Conservation (phyloP, 805 yeast genomes). For the Saccharomycopsis capsularis region DNA sequence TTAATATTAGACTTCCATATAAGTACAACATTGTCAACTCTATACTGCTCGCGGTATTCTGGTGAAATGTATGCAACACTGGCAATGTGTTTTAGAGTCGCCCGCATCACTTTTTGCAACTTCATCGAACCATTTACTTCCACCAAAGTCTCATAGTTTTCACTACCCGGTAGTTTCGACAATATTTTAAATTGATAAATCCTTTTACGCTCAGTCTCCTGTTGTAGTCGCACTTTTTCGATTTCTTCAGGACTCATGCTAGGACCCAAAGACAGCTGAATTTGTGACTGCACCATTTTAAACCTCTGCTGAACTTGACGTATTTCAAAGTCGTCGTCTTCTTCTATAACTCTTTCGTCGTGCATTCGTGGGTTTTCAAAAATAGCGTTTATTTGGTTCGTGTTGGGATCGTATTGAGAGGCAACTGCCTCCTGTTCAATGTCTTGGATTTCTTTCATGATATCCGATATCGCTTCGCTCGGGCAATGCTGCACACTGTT, state of each 20-base stretch:
- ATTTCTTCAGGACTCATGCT: neutral
- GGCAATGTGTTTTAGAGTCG: slow-evolving; percentile 16
- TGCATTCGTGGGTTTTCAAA: too few relatives aligned
- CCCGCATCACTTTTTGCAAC: slow-evolving; percentile 11
- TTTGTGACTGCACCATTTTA: slow-evolving; percentile 1
- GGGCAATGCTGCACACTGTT: neutral
- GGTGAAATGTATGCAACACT: slow-evolving; percentile 1
- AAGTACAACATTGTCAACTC: slow-evolving; percentile 20
- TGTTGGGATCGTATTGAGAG: neutral
- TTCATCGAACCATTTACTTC: slow-evolving; percentile 12
- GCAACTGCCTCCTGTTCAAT: slow-evolving; percentile 3
- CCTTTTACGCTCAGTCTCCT: neutral
- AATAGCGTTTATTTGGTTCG: neutral
- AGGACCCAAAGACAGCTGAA: neutral
- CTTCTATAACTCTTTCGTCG: too few relatives aligned
- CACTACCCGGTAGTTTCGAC: slow-evolving; percentile 17
- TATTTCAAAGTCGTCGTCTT: slow-evolving; percentile 9
- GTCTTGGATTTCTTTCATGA: slow-evolving; percentile 7
- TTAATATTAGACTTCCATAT: slow-evolving; percentile 23
- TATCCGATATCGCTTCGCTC: slow-evolving; percentile 1
- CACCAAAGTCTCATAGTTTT: neutral
- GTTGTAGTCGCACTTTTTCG: neutral
- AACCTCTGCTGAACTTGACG: neutral
- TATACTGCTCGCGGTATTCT: slow-evolving; percentile 15
- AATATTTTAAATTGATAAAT: slow-evolving; percentile 15